Conservation (phyloP, 2,329 filamentous ascomycete species). For the Mariannaea sp. region DNA sequence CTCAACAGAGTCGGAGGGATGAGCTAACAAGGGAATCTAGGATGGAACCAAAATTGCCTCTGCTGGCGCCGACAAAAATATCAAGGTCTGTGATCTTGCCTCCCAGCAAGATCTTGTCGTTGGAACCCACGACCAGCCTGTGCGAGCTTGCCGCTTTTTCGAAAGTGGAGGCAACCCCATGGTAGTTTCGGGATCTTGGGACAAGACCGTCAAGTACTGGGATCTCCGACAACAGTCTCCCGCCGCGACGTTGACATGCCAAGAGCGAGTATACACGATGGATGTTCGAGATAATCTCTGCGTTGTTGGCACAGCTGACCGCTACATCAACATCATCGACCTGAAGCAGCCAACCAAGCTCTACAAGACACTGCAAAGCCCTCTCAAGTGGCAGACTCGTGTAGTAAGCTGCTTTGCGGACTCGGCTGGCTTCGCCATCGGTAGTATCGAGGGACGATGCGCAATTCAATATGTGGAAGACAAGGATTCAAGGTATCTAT, state of each 20-base stretch:
- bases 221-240: constrained; percentile 72
- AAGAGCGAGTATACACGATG: constrained; percentile 88
- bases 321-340: constrained; percentile 95
- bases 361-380: constrained; percentile 95
- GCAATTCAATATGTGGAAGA: constrained; percentile 99
- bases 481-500: constrained; percentile 74
- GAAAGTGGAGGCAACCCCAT: constrained; percentile 74
- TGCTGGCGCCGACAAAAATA: constrained; percentile 87
- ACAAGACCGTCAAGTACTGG: constrained; percentile 91
- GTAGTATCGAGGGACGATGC: constrained; percentile 94
- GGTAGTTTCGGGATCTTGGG: constrained; percentile 91
- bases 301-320: constrained; percentile 90
- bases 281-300: constrained; percentile 87
- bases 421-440: constrained; percentile 88
- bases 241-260: constrained; percentile 67
- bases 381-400: constrained; percentile 96
- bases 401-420: constrained; percentile 95
- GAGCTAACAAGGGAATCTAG: constrained; percentile 50
- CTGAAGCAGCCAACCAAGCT: constrained; percentile 85
- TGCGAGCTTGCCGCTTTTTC: constrained; percentile 79
- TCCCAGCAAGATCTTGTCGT: constrained; percentile 72
- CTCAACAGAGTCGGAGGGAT: not conserved
- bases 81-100: constrained; percentile 83
- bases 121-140: constrained; percentile 82
- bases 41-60: constrained; percentile 90